Base-by-base conservation (phyloP, 306 rosid species). In the Luffa acutangula region DNA sequence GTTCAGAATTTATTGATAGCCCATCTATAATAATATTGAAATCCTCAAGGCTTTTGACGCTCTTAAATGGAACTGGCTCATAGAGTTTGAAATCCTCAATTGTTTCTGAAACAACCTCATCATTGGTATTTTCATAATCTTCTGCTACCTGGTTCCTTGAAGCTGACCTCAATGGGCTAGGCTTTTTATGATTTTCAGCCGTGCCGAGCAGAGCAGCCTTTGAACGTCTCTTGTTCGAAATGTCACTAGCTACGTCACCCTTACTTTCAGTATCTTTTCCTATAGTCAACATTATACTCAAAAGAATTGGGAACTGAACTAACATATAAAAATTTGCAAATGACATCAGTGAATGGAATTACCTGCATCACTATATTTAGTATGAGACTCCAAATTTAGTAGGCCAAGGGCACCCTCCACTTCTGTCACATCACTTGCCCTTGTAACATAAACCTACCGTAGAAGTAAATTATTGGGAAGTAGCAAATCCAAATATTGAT, bases 1-100 rank as follows among this genome's bases (percentile, higher is more conserved):
- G 46, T 81, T 91, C 93, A 10, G 83, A 74, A 52, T 94, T 94
- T 76, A 94, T 80, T 62, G 81, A 36, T 62, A 82, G 57, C 41
- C 96, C 97, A 75, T 85, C 84, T 4, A 92, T 85, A 57, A 87
- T 18, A 69, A 94, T 83, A 56, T 70, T 71, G 82, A 94, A 94
- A 80, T 87, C 84, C 76, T 85, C 85, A 39, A 87, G 84, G 41
- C 85, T 52, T 80, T 78, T 90, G 12, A 92, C 57, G 60, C 89
- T 87, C 79, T 88, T 78, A 63, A 92, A 91, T 48, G 87, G 85
- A 78, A 82, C 64, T 67, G 80, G 65, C 65, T 5, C 79, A 18
- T 67, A 77, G 67, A 74, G 25, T 42, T 70, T 84, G 74, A 62
- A 79, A 37, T 42, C 88, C 78, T 89, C 97, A 51, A 85, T 45